Evolutionary conservation across 108 stramenopile genomes (phyloP), one percentile per base, ranked within the genome.

Genomic region (Seminavis robusta): DNA sequence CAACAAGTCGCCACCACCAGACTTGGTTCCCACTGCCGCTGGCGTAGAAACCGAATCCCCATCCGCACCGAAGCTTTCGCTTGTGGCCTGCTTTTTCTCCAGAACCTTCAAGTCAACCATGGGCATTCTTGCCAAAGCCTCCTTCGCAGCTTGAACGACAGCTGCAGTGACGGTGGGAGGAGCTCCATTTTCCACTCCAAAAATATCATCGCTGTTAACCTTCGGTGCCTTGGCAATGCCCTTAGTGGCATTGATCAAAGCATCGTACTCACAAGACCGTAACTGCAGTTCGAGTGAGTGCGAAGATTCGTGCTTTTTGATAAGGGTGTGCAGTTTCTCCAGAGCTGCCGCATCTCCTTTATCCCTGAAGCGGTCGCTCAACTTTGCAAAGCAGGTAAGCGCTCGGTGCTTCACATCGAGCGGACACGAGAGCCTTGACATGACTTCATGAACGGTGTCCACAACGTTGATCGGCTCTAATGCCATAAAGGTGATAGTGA

Each of bases 91-190:
- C 19, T 68, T 75, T 69, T 77, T 88, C 63, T 79, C 76, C 56
- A 95, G 55, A 32, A 93, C 73, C 64, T 90, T 93, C 29, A 86
- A 57, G 47, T 96, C 94, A 3, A 95, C 88, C 0, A 92, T 85
- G 0, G 98, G 96, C 95, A 98, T 98, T 39, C 94, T 72, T 2
- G 94, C 92, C 36, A 98, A 47, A 5, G 92, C 87, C 59, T 96
- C 94, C 47, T 77, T 82, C 13, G 88, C 90, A 7, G 94, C 88
- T 47, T 52, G 39, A 25, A 71, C 79, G 19, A 90, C 80, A 21
- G 61, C 76, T 9, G 55, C 77, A 43, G 78, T 84, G 26, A 82
- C 66, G 10, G 50, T 39, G 20, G 37, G 47, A 27, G 30, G 62
- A 42, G 34, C 67, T 8, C 55, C 67, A 19, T 51, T 49, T 5